phyloP scores from a whole-genome alignment of 768 basidiomycete species.

The Grammothele lineata region DNA sequence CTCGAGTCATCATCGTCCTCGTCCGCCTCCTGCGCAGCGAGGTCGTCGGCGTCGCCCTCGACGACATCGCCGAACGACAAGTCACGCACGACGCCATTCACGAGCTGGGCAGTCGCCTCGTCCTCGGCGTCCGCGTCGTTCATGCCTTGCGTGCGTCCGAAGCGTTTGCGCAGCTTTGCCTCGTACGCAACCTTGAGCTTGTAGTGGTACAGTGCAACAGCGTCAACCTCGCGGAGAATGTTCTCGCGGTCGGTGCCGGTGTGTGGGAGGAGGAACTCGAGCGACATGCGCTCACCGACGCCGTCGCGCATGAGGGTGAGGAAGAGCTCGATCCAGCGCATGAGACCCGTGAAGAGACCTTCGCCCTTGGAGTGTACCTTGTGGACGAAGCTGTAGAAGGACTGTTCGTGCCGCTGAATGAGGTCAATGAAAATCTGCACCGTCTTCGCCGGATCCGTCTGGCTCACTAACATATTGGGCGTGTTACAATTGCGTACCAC shows the following conservation, averaged over 20 bases:
- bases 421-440: conserved; percentile 94
- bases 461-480: conserved; percentile 55
- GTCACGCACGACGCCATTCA: conserved; percentile 77
- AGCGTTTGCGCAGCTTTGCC: conserved; percentile 82
- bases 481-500: too few species aligned
- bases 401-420: conserved; percentile 88
- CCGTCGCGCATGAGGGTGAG: conserved; percentile 88
- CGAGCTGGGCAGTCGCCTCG: conserved; percentile 74
- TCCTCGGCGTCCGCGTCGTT: conserved; percentile 69
- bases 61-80: conserved; percentile 80
- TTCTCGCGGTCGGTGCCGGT: conserved; percentile 68
- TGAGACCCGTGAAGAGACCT: conserved; percentile 87
- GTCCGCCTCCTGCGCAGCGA: conserved; percentile 62
- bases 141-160: conserved; percentile 53
- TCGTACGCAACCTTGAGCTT: conserved; percentile 91
- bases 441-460: conserved; percentile 78
- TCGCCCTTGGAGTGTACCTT: conserved; percentile 98
- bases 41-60: conserved; percentile 72
- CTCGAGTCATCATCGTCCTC: conserved; percentile 50
- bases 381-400: conserved; percentile 97
- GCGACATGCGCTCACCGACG: conserved; percentile 63
- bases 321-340: conserved; percentile 97
- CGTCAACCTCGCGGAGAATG: conserved; percentile 84
- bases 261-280: conserved; percentile 89
- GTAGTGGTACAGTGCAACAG: conserved; percentile 89